A percentile compares a stretch with the other conserved stretches of the same genome.
Conservation (phyloP, 192 early-diverging fungal species). For the Gryganskiella cystojenkinii region DNA sequence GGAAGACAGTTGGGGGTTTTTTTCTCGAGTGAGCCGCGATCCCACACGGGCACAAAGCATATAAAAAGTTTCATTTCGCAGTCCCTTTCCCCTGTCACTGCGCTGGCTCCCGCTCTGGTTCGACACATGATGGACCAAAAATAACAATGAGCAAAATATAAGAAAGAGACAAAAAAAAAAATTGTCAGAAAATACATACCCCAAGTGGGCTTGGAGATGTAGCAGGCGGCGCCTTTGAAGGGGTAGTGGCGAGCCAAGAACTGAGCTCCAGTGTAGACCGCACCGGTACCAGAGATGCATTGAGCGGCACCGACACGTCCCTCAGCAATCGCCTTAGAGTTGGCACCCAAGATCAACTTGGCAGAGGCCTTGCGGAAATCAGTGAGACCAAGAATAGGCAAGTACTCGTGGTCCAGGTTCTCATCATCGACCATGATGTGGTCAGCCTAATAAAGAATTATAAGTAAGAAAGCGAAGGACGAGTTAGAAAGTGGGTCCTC, state of each 20-base stretch:
- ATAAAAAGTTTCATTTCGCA: conserved; percentile 6
- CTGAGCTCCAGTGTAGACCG: conserved; percentile 84
- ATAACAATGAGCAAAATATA: not conserved
- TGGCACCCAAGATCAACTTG: conserved; percentile 83
- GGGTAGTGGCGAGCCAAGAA: conserved; percentile 83
- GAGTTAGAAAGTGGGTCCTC: too few species aligned
- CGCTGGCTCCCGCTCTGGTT: conserved; percentile 1
- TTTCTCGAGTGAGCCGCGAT: not conserved
- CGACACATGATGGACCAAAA: conserved; percentile 18
- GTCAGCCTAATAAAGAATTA: conserved; percentile 72
- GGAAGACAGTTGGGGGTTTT: too few species aligned
- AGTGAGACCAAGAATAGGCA: conserved; percentile 85
- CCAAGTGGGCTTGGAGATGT: conserved; percentile 98
- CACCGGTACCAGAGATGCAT: conserved; percentile 97
- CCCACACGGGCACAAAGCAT: conserved; percentile 5
- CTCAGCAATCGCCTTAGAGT: conserved; percentile 77
- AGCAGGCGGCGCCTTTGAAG: conserved; percentile 68
- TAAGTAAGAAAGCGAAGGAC: not conserved
- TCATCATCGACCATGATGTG: conserved; percentile 74
- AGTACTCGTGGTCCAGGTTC: conserved; percentile 91
- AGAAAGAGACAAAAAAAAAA: conserved; percentile 8
- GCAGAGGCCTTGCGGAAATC: conserved; percentile 84
- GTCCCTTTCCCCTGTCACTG: conserved; percentile 3
- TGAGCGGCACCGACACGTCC: conserved; percentile 82
- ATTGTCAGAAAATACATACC: conserved; percentile 73